Conservation (phyloP, 345 rosid species). For the Boechera stricta region DNA sequence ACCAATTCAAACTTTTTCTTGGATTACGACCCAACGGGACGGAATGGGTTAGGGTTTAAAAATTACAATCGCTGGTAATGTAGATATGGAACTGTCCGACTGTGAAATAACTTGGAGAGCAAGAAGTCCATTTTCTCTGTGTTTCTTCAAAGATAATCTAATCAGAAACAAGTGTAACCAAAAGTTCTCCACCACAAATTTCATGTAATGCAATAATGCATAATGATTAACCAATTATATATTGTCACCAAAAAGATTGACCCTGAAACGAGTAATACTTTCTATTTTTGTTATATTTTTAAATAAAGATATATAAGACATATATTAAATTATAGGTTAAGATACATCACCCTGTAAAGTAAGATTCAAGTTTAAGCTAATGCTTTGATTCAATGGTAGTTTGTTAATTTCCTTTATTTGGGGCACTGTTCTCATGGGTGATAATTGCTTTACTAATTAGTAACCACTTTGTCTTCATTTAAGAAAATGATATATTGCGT, state of each 20-base stretch:
- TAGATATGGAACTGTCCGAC: slow-evolving; percentile 2
- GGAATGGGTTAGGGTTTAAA: slow-evolving; percentile 27
- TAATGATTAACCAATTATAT: slow-evolving; percentile 43
- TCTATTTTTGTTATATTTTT: background rate
- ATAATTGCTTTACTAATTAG: slow-evolving; percentile 39
- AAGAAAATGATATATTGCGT: slow-evolving; percentile 30
- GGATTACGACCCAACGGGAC: slow-evolving; percentile 4
- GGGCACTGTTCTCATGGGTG: slow-evolving; percentile 41
- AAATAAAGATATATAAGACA: slow-evolving; percentile 8
- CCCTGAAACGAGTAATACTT: slow-evolving; percentile 36
- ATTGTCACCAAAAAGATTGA: slow-evolving; percentile 37
- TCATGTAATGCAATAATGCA: slow-evolving; percentile 13
- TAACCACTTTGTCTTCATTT: slow-evolving; percentile 46
- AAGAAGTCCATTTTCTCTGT: slow-evolving; percentile 33
- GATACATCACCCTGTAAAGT: slow-evolving; percentile 44
- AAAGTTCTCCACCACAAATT: slow-evolving; percentile 31
- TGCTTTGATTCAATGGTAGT: slow-evolving; percentile 44
- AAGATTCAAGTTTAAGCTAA: slow-evolving; percentile 52
- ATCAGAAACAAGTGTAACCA: slow-evolving; percentile 30
- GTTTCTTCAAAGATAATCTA: slow-evolving; percentile 46
- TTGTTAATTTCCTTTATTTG: slow-evolving; percentile 39
- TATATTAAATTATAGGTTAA: slow-evolving; percentile 38
- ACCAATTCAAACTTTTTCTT: background rate
- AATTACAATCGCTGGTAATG: background rate
- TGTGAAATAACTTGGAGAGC: slow-evolving; percentile 18